Evolutionary conservation across 2,329 filamentous ascomycete species (phyloP).

Genomic region (Penicillium oxalicum): DNA sequence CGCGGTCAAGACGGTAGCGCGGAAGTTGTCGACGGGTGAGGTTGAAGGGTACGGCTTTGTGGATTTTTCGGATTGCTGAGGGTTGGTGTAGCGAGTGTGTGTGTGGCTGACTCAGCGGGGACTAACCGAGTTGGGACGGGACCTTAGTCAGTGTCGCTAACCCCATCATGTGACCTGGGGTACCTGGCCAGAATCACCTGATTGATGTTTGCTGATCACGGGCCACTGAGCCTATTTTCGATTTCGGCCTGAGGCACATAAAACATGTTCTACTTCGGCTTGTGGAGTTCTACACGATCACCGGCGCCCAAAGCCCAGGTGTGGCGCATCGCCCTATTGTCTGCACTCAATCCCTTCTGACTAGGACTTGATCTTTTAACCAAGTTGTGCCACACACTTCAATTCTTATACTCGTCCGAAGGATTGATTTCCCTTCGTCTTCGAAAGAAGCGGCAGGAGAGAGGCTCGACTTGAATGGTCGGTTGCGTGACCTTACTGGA

Average conservation of each 20-base stretch:
- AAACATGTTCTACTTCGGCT: no score
- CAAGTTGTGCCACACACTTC: no score
- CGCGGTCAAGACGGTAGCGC: slow-evolving; percentile 45
- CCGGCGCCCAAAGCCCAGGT: not conserved
- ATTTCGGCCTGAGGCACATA: not conserved
- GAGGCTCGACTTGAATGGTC: no score
- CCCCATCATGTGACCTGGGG: slow-evolving; percentile 11
- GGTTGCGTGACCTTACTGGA: no score
- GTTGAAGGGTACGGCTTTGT: slow-evolving; percentile 34
- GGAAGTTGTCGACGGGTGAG: slow-evolving; percentile 38
- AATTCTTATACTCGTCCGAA: no score
- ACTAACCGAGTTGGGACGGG: slow-evolving; percentile 23
- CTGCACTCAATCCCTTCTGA: no score
- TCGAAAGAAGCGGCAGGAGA: no score
- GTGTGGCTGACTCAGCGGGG: slow-evolving; percentile 33
- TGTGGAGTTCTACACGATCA: not conserved
- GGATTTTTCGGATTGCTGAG: slow-evolving; percentile 34
- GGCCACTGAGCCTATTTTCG: not conserved
- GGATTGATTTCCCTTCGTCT: no score
- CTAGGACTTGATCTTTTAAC: no score
- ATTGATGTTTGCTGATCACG: not conserved
- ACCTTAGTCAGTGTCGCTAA: slow-evolving; percentile 14
- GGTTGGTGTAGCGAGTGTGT: slow-evolving; percentile 40
- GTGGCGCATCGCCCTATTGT: no score
- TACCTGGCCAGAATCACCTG: not conserved